Evolutionary conservation across 2,329 filamentous ascomycete species (phyloP).

Genomic region (Hymenoscyphus repandus): DNA sequence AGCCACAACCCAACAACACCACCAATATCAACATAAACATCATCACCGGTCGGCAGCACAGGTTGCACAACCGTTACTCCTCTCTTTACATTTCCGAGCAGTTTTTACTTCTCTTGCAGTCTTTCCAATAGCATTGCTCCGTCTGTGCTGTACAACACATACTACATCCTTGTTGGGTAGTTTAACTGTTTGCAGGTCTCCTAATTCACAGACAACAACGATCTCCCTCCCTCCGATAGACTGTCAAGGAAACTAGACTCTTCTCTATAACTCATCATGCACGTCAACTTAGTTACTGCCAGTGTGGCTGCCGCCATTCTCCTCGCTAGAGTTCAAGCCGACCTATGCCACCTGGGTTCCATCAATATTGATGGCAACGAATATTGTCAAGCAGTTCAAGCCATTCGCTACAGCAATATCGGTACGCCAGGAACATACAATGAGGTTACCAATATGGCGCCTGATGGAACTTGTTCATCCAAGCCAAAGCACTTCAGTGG

Average conservation of each 20-base stretch:
- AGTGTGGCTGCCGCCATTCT: not conserved
- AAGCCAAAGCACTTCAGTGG: conserved; percentile 50
- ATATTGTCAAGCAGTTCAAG: conserved; percentile 60
- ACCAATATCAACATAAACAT: too few species aligned
- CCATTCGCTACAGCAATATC: conserved; percentile 63
- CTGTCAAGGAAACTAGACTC: not conserved
- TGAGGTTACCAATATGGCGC: conserved; percentile 55
- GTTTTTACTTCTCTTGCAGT: too few species aligned
- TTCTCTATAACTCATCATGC: not conserved
- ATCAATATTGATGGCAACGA: conserved; percentile 47
- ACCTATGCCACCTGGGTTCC: conserved; percentile 3
- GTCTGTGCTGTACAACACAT: too few species aligned
- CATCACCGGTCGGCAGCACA: too few species aligned
- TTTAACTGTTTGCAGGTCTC: too few species aligned
- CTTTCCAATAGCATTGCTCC: too few species aligned
- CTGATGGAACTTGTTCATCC: conserved; percentile 48
- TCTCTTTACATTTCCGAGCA: too few species aligned
- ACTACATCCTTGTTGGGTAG: too few species aligned
- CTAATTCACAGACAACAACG: too few species aligned
- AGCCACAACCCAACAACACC: too few species aligned
- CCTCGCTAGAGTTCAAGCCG: not conserved
- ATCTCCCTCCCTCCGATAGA: not conserved
- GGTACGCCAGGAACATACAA: conserved; percentile 58
- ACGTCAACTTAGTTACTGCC: not conserved
- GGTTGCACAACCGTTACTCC: too few species aligned